These are phyloP conservation scores for Cercospora sojina DNA, from an alignment of 2,329 filamentous ascomycete genomes.

Conservation along the genomic window DNA sequence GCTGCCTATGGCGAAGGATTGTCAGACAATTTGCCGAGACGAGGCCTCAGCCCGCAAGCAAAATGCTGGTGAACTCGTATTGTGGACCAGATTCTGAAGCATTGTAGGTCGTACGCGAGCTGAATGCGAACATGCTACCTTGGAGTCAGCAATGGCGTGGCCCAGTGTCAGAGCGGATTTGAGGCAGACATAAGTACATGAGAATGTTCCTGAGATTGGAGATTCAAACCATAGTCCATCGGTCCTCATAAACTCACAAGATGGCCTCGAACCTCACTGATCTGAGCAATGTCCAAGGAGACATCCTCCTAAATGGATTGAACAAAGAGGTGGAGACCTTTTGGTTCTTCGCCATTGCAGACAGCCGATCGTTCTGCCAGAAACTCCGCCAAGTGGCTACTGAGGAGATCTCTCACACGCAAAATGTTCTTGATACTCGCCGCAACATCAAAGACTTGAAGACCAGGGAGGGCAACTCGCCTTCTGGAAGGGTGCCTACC, in stretches of 20 bases:
- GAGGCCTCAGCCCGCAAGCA: not conserved
- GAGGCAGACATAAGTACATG: not conserved
- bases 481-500: slow-evolving; percentile 19
- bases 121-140: not conserved
- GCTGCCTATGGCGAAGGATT: not conserved
- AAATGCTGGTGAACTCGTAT: not conserved
- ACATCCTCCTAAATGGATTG: slow-evolving; percentile 33
- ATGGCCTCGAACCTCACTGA: slow-evolving; percentile 21
- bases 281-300: slow-evolving; percentile 32
- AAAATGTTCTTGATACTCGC: slow-evolving; percentile 24
- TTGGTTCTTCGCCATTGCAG: slow-evolving; percentile 33
- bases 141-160: not conserved
- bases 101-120: not conserved
- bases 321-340: slow-evolving; percentile 32
- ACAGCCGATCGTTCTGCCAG: slow-evolving; percentile 26
- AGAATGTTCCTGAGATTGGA: not conserved
- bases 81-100: not conserved
- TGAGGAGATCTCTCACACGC: slow-evolving; percentile 28
- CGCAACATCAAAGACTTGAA: slow-evolving; percentile 27
- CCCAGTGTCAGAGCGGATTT: not conserved
- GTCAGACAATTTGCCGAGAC: not conserved
- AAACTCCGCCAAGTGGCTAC: slow-evolving; percentile 25
- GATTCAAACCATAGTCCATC: not conserved
- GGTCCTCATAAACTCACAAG: not conserved
- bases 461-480: slow-evolving; percentile 11